Base-by-base conservation (phyloP, 805 yeast genomes). In the Saccharomycodes ludwigii region DNA sequence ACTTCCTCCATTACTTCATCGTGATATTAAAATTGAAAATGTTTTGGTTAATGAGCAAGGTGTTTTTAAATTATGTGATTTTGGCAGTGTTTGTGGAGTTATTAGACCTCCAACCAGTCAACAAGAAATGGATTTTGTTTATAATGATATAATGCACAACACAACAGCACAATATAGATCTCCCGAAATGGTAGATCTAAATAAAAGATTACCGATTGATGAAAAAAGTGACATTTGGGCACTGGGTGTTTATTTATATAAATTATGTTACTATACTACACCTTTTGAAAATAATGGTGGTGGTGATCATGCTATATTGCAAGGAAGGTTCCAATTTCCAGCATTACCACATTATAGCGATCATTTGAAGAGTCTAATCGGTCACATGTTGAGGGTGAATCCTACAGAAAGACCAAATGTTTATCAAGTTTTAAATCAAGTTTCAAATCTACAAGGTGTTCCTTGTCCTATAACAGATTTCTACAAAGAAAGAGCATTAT, bases 191-290 rank as follows among this genome's bases (percentile, higher is more conserved):
- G 60, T 81, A 19, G 88, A 81, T 46, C 58, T 81, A 21, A 65
- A 71, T 31, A 65, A 71, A 36, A 74, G 82, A 3, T 66, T 68
- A 35, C 78, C 88, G 9, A 73, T 81, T 31, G 81, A 80, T 53
- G 91, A 81, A 48, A 81, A 81, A 51, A 71, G 83, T 31, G 94
- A 81, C 50, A 68, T 81, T 15, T 81, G 94, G 94, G 94, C 93
- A 0, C 50, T 81, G 21, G 94, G 94, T 9, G 71, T 80, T 18
- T 76, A 80, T 40, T 52, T 81, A 21, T 81, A 80, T 59, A 81
- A 81, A 48, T 49, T 81, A 30, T 78, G 91, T 47, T 81, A 77
- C 52, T 81, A 77, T 44, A 80, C 82, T 1, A 81, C 94, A 0
- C 94, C 94, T 0, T 81, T 81, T 48, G 94, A 81, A 51, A 59